phyloP scores from a whole-genome alignment of 2,329 filamentous ascomycete genomes.

The Geosmithia morbida region DNA sequence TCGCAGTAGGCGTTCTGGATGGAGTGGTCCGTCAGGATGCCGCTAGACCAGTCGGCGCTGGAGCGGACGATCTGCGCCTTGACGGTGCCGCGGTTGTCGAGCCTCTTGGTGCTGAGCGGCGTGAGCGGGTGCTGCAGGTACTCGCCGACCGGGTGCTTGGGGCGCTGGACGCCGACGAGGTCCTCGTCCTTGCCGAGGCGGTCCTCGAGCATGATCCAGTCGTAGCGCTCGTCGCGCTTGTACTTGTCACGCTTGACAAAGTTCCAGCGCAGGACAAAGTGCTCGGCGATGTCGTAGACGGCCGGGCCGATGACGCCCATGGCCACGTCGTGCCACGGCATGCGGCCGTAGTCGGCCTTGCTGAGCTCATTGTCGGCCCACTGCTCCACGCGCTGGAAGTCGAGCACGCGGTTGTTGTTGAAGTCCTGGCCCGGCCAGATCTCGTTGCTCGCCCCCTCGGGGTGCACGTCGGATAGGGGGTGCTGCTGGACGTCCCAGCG shows the following conservation, averaged over 20 bases:
- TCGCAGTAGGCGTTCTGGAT: slow-evolving; percentile 83
- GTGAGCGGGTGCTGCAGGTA: slow-evolving; percentile 71
- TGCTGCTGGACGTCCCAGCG: slow-evolving; percentile 87
- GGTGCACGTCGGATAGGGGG: slow-evolving; percentile 74
- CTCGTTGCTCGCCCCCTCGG: slow-evolving; percentile 66
- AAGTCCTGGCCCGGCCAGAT: slow-evolving; percentile 94
- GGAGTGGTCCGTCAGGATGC: slow-evolving; percentile 69
- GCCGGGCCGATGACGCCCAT: slow-evolving; percentile 85
- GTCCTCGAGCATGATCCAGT: slow-evolving; percentile 73
- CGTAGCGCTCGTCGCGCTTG: slow-evolving; percentile 70
- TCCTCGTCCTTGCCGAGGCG: slow-evolving; percentile 69
- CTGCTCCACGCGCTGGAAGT: slow-evolving; percentile 80
- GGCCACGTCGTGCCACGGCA: slow-evolving; percentile 96
- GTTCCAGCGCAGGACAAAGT: slow-evolving; percentile 92
- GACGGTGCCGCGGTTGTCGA: slow-evolving; percentile 55
- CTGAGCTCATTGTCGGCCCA: slow-evolving; percentile 90
- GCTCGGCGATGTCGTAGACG: slow-evolving; percentile 88
- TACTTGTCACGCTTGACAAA: slow-evolving; percentile 97
- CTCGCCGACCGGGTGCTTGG: slow-evolving; percentile 76
- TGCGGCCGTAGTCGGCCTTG: slow-evolving; percentile 82
- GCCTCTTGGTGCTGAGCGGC: slow-evolving; percentile 51
- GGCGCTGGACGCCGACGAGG: slow-evolving; percentile 74
- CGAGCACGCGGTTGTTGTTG: slow-evolving; percentile 94
- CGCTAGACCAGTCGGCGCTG: slow-evolving; percentile 86
- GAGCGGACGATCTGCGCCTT: slow-evolving; percentile 79